Base-by-base conservation (phyloP, 495 filamentous ascomycete genomes). In the Daldinia bambusicola region DNA sequence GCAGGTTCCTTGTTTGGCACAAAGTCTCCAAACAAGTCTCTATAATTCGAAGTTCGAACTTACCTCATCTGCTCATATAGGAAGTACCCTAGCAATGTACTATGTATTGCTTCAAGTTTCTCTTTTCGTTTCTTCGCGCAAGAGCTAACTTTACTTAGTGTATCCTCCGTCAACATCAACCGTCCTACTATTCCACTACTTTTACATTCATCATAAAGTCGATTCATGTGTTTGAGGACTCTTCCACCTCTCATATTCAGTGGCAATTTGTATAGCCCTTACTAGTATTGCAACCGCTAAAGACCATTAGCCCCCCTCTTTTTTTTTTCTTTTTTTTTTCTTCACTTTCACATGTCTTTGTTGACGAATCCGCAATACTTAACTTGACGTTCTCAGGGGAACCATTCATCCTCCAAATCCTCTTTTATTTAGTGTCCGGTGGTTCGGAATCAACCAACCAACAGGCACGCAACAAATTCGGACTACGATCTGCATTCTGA, bases 311-410 rank as follows among this genome's bases (percentile, higher is more conserved):
- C 40, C 63, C 13, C 31, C 55, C 31, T 55, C 13, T 66, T 10
- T 50, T 5, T 20, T 12, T 55, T n/a, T n/a, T n/a, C n/a, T 50
- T 5, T 20, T 12, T 55, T 66, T 10, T 50, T 5, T 20, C 6
- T 55, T 61, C 45, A 51, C 10, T 52, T 71, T 71, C 69, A 71
- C 69, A 66, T 66, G 69, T 58, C 59, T 71, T 53, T 62, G 34
- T 68, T 56, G 14, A 37, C n/a, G 12, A 57, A 38, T 7, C 13
- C 14, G 18, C 48, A 20, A 45, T n/a, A 1, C 16, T 53, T 43
- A 31, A 14, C 16, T 53, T 59, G 31, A 14, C 20, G 18, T 43
- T 13, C 5, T 36, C 41, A 45, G 6, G 18, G 20, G 32, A 62
- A 9, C 20, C 20, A 14, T 37, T 30, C 14, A n/a, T 62, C 59